Evolutionary conservation across 305 asterid species (phyloP).

Genomic region (Solanum hybrid): DNA sequence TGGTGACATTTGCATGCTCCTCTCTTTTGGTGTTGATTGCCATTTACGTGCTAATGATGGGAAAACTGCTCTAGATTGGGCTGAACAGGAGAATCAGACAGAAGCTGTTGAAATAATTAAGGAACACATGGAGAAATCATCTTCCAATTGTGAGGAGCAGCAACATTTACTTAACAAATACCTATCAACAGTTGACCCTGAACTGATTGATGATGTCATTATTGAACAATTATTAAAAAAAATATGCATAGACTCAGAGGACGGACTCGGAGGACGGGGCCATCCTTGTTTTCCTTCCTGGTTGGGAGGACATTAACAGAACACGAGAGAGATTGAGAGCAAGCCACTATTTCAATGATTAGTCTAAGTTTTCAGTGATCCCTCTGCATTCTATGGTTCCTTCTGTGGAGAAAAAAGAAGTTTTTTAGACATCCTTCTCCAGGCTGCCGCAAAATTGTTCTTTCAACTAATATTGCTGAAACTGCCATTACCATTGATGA

Average conservation of each 20-base stretch:
- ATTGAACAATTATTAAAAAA: constrained; percentile 60
- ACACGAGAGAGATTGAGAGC: constrained; percentile 53
- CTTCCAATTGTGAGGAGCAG: constrained; percentile 37
- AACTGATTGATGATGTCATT: constrained; percentile 65
- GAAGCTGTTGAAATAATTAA: constrained; percentile 63
- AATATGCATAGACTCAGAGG: constrained; percentile 63
- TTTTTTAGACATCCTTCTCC: constrained; percentile 54
- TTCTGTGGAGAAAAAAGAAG: constrained; percentile 67
- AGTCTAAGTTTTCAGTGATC: constrained; percentile 49
- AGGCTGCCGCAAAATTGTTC: constrained; percentile 88
- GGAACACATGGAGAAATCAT: constrained; percentile 42
- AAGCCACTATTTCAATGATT: constrained; percentile 57
- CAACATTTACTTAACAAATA: constrained; percentile 61
- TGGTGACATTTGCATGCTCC: constrained; percentile 80
- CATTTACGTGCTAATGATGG: constrained; percentile 47
- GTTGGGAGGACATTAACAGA: constrained; percentile 91
- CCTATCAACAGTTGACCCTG: constrained; percentile 58
- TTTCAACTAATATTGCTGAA: constrained; percentile 96
- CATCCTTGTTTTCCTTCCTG: constrained; percentile 87
- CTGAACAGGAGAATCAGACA: constrained; percentile 41
- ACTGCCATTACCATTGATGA: constrained; percentile 92
- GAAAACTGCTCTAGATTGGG: constrained; percentile 68
- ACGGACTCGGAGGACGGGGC: constrained; percentile 83
- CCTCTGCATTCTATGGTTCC: constrained; percentile 94
- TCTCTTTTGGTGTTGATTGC: constrained; percentile 71